phyloP scores from a whole-genome alignment of 306 rosid species.

The Acmispon strigosus region DNA sequence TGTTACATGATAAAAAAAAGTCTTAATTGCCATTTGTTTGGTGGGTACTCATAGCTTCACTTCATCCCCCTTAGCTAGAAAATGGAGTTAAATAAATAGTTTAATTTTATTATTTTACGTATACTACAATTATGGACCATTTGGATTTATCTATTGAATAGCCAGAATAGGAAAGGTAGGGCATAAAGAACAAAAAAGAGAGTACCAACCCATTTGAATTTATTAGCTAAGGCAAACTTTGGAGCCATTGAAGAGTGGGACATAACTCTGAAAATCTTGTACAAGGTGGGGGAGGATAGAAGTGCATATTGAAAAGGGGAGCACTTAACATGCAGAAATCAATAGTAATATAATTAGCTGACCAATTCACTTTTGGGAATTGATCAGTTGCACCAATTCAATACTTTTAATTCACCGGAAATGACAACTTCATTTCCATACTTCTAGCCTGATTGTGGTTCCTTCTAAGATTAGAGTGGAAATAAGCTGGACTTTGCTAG shows the following conservation, averaged over 20 bases:
- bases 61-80: neutral
- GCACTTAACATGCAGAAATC: too few relatives aligned
- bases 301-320: neutral
- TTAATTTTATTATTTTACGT: neutral
- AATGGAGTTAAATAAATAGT: neutral
- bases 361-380: too few relatives aligned
- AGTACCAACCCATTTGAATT: conserved; percentile 55
- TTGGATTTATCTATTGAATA: neutral
- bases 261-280: conserved; percentile 31
- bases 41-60: neutral
- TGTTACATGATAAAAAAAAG: neutral
- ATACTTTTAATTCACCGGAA: too few relatives aligned
- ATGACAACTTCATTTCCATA: too few relatives aligned
- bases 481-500: too few relatives aligned
- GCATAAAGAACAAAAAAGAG: conserved; percentile 29
- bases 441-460: too few relatives aligned
- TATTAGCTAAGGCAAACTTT: conserved; percentile 42
- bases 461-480: too few relatives aligned
- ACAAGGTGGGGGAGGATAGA: neutral
- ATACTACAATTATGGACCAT: neutral
- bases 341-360: too few relatives aligned
- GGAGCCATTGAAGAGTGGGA: conserved; percentile 42
- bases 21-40: neutral
- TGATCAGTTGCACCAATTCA: too few relatives aligned
- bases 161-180: neutral